phyloP scores from a whole-genome alignment of 495 filamentous ascomycete genomes.

The Aspergillus olivimuriae region DNA sequence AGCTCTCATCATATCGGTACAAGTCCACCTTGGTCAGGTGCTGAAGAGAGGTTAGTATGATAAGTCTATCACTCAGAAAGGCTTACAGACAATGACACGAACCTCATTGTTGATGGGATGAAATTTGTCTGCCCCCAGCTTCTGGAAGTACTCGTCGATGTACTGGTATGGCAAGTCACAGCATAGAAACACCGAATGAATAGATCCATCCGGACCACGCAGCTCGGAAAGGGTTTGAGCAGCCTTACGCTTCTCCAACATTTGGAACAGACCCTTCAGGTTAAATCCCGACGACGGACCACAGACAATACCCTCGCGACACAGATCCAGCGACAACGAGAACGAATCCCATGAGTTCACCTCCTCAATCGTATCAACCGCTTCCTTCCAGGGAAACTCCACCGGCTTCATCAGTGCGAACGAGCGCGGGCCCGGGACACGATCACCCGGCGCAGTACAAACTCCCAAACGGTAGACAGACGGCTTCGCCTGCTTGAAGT shows the following conservation, averaged over 20 bases:
- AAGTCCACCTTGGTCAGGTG: conserved; percentile 44
- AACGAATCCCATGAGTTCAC: conserved; percentile 50
- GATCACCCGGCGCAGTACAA: conserved; percentile 49
- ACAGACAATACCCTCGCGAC: conserved; percentile 51
- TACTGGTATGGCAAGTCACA: conserved; percentile 62
- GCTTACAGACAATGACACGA: conserved; percentile 6
- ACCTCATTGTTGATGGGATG: conserved; percentile 53
- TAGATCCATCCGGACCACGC: conserved; percentile 37
- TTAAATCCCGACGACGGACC: conserved; percentile 57
- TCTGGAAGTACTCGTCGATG: conserved; percentile 52
- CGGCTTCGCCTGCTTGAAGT: conserved; percentile 47
- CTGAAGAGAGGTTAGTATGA: conserved; percentile 15
- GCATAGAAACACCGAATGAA: conserved; percentile 55
- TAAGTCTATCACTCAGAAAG: background rate
- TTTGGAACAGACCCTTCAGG: conserved; percentile 47
- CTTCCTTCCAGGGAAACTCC: conserved; percentile 51
- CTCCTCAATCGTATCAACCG: conserved; percentile 47
- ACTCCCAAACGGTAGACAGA: conserved; percentile 46
- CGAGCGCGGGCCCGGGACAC: conserved; percentile 51
- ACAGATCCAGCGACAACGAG: conserved; percentile 46
- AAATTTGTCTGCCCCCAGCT: conserved; percentile 44
- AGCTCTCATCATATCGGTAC: conserved; percentile 48
- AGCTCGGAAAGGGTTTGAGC: conserved; percentile 37
- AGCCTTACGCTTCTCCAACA: conserved; percentile 41
- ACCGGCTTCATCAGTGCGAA: conserved; percentile 45